A percentile compares a stretch with the other conserved stretches of the same genome.
phyloP scores from a whole-genome alignment of 208 protist genomes.

The Trichomonas vaginalis region DNA sequence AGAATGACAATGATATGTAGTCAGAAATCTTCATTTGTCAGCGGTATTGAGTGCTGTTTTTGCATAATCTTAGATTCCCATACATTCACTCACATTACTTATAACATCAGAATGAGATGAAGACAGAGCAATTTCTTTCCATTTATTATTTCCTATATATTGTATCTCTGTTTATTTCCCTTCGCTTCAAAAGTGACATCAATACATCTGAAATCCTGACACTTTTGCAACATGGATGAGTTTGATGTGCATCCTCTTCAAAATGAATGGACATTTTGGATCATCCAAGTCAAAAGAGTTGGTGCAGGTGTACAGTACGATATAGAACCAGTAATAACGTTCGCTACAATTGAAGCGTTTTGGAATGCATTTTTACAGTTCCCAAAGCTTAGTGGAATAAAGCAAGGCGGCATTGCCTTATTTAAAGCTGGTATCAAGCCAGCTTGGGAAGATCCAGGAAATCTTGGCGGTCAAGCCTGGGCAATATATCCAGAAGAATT shows the following conservation, averaged over 20 bases:
- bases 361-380: neutral
- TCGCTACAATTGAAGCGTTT: neutral
- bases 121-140: too few species aligned
- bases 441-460: neutral
- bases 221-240: neutral
- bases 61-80: too few species aligned
- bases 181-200: too few species aligned
- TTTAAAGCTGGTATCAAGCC: neutral
- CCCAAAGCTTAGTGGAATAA: neutral
- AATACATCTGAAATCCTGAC: neutral
- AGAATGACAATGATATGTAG: too few species aligned
- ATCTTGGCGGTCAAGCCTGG: neutral
- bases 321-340: neutral
- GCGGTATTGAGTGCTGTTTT: too few species aligned
- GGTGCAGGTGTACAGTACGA: neutral
- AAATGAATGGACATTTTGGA: neutral
- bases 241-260: neutral
- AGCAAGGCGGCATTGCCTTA: neutral
- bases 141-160: too few species aligned
- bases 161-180: too few species aligned
- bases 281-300: neutral
- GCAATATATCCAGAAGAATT: neutral
- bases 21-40: too few species aligned
- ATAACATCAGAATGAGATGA: too few species aligned
- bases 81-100: too few species aligned